phyloP scores from a whole-genome alignment of 1,284 basidiomycete genomes.

The Naganishia sp. region DNA sequence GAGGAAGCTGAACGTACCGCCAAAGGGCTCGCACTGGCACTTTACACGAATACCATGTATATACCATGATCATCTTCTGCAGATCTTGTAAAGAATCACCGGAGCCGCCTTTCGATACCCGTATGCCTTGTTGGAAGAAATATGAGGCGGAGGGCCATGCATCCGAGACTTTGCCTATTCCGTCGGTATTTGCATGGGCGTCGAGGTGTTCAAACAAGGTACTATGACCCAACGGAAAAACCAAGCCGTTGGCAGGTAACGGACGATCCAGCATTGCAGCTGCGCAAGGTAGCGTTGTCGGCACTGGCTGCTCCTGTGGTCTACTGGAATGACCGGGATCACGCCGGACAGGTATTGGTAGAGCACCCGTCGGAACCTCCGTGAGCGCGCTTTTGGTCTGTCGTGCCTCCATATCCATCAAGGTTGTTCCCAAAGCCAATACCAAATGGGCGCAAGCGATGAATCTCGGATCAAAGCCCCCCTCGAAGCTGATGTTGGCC shows the following conservation, averaged over 20 bases:
- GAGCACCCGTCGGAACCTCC: neutral
- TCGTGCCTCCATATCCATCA: constrained; percentile 22
- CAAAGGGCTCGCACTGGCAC: constrained; percentile 17
- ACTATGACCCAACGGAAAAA: constrained; percentile 14
- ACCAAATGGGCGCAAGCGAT: constrained; percentile 19
- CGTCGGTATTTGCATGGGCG: constrained; percentile 10
- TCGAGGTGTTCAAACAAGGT: constrained; percentile 14
- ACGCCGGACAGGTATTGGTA: neutral
- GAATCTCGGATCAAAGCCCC: constrained; percentile 6
- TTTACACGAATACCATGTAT: constrained; percentile 11
- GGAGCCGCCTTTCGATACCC: neutral
- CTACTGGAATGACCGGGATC: neutral
- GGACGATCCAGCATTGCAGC: constrained; percentile 14
- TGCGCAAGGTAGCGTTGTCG: neutral
- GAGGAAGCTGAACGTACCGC: neutral
- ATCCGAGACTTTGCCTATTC: constrained; percentile 1
- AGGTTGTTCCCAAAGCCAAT: constrained; percentile 3
- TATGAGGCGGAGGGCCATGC: constrained; percentile 3
- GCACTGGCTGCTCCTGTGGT: neutral
- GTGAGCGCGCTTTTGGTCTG: constrained; percentile 14
- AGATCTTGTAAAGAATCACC: constrained; percentile 3
- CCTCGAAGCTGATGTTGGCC: neutral
- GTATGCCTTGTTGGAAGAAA: constrained; percentile 9
- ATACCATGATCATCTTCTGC: constrained; percentile 20
- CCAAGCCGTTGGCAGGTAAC: constrained; percentile 12